A percentile compares a stretch with the other conserved stretches of the same genome.
Evolutionary conservation across 2,329 filamentous ascomycete genomes (phyloP).

Genomic region (Penicillium sp.): DNA sequence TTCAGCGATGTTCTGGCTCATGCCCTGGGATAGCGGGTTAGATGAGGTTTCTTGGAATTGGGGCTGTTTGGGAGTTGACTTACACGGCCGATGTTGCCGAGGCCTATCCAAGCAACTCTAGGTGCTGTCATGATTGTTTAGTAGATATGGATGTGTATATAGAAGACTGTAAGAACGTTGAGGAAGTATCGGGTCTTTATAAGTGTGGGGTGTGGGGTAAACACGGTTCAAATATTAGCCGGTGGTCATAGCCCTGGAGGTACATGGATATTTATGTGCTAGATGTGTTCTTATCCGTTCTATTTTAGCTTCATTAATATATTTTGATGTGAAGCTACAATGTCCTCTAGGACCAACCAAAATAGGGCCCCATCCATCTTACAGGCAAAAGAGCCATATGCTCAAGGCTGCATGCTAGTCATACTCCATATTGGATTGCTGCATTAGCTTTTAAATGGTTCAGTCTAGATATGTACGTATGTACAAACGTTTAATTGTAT

Average conservation of each 20-base stretch:
- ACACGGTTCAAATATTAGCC: constrained; percentile 15
- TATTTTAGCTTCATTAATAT: neutral
- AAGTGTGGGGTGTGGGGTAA: constrained; percentile 17
- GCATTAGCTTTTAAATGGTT: neutral
- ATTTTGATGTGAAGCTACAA: neutral
- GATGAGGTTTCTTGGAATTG: neutral
- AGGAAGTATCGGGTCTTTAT: constrained; percentile 1
- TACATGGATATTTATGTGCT: too few species aligned
- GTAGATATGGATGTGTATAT: neutral
- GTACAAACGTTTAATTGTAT: neutral
- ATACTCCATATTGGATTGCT: too few species aligned
- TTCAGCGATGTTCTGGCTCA: constrained; percentile 77
- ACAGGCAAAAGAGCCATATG: neutral
- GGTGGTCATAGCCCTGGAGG: neutral
- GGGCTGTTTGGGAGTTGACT: constrained; percentile 30
- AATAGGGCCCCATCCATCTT: neutral
- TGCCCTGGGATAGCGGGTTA: constrained; percentile 57
- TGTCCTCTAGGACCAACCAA: neutral
- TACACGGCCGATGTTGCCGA: constrained; percentile 85
- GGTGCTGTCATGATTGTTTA: constrained; percentile 27
- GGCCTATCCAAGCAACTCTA: constrained; percentile 72
- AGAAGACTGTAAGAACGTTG: neutral
- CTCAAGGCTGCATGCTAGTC: too few species aligned
- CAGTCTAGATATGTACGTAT: neutral
- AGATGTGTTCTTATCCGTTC: too few species aligned